A percentile compares a stretch with the other conserved stretches of the same genome.
phyloP scores from a whole-genome alignment of 805 yeast species.

The Candida schatavii region DNA sequence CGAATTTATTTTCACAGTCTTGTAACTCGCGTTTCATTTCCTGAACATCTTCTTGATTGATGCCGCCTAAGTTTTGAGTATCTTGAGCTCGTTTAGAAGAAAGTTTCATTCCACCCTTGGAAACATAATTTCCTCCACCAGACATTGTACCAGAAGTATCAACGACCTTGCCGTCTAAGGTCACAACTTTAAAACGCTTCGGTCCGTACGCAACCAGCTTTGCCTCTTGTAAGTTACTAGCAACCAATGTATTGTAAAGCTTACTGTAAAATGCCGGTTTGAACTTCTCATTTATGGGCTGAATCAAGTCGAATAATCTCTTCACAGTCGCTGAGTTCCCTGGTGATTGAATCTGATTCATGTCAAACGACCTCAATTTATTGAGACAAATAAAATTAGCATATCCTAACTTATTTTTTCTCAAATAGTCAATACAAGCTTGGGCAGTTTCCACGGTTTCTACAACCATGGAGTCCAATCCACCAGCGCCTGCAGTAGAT shows the following conservation, averaged over 20 bases:
- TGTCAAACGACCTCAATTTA: conserved; percentile 63
- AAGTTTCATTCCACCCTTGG: conserved; percentile 75
- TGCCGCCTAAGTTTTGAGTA: conserved; percentile 18
- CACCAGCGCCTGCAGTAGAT: conserved; percentile 87
- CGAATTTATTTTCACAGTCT: conserved; percentile 53
- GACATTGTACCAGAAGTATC: conserved; percentile 94
- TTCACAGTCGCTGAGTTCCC: conserved; percentile 59
- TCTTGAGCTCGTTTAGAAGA: conserved; percentile 24
- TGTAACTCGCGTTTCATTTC: conserved; percentile 50
- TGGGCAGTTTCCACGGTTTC: conserved; percentile 66
- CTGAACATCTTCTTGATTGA: conserved; percentile 56
- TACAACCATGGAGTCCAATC: conserved; percentile 86
- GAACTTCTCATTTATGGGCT: conserved; percentile 64
- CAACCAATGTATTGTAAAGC: conserved; percentile 83
- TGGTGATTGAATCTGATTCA: conserved; percentile 65
- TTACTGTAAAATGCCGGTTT: conserved; percentile 88
- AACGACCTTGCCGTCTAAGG: conserved; percentile 86
- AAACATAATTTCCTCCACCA: conserved; percentile 83
- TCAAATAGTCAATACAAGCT: conserved; percentile 69
- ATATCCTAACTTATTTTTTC: conserved; percentile 81
- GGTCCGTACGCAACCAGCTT: conserved; percentile 82
- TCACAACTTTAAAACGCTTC: conserved; percentile 83
- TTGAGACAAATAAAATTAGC: conserved; percentile 82
- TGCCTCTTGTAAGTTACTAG: conserved; percentile 74
- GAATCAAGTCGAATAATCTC: conserved; percentile 79